Base-by-base conservation (phyloP, 2,329 filamentous ascomycete species). In the Colletotrichum musae region DNA sequence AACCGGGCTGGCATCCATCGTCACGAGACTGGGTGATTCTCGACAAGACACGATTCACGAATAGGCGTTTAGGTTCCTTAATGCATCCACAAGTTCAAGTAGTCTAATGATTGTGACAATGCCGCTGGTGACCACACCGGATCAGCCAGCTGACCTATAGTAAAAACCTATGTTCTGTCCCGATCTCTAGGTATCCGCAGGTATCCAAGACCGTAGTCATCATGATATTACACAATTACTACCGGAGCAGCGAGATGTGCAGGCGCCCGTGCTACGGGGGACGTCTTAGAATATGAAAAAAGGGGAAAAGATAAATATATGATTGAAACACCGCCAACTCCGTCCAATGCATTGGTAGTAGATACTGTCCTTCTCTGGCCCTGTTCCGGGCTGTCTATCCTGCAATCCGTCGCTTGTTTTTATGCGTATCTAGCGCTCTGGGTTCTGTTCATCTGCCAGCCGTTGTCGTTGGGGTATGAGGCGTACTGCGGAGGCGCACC, bases 341-440 rank as follows among this genome's bases (percentile, higher is more conserved):
- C 65, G 50, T 59, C 32, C 57, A 58, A 70, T 69, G 65, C 62
- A 66, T 71, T 66, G 66, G 70, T 36, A 10, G 64, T 71, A 61
- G 18, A 50, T 62, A 50, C 54, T 53, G 50, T 62, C 50, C 59
- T 48, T 41, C 51, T 54, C 26, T 54, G 50, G 13, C 15, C 39
- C 39, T 12, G 7, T 47, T 71, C 57, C 64, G 57, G 50, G 36
- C 21, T 41, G 9, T 52, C 16, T 61, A 53, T 45, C 18, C 32
- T 53, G 16, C 16, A 39, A 24, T 47, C 12, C 26, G 12, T 6
- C 50, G n/a, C 32, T 43, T n/a, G n/a, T 58, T 36, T 43, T 61
- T 70, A 76, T 58, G 74, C 74, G 67, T 75, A 76, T 63, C 74
- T 71, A 58, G 68, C 70, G 52, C 71, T 74, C 47, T 60, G 66